Percentiles rank a stretch among this genome's conserved stretches.
phyloP scores from a whole-genome alignment of 2,329 filamentous ascomycete species.

The Furcasterigmium furcatum region DNA sequence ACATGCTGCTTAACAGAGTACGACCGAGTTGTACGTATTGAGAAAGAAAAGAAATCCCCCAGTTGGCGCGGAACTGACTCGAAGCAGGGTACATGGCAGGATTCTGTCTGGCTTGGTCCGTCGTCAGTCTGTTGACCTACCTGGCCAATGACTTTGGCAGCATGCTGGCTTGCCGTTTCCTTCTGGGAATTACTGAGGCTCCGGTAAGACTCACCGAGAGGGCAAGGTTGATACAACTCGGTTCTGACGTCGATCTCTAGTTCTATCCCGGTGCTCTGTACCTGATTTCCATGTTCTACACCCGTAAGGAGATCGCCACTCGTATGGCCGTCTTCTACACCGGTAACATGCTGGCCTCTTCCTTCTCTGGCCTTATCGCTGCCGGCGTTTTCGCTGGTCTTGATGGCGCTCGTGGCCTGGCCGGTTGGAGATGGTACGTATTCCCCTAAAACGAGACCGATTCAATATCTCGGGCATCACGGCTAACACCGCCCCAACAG shows the following conservation, averaged over 20 bases:
- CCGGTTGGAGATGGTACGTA: constrained; percentile 23
- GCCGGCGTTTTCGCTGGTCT: constrained; percentile 32
- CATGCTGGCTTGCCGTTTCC: constrained; percentile 29
- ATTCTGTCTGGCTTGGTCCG: constrained; percentile 25
- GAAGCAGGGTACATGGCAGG: constrained; percentile 10
- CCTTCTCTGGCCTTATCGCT: constrained; percentile 40
- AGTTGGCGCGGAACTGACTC: too few species aligned
- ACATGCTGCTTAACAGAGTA: constrained; percentile 4
- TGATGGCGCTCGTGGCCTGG: constrained; percentile 17
- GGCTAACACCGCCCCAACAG: not conserved
- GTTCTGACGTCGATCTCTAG: constrained; percentile 29
- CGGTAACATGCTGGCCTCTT: constrained; percentile 27
- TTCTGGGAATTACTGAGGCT: constrained; percentile 32
- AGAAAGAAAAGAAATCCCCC: too few species aligned
- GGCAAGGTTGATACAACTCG: not conserved
- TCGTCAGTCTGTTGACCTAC: constrained; percentile 36
- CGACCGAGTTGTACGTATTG: constrained; percentile 3
- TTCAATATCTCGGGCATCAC: too few species aligned
- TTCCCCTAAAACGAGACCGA: not conserved
- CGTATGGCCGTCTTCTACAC: constrained; percentile 42
- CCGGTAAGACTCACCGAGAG: constrained; percentile 22
- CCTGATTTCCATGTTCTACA: constrained; percentile 52
- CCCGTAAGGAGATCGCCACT: constrained; percentile 39
- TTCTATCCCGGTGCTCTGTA: constrained; percentile 28
- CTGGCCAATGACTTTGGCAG: constrained; percentile 35